Percentiles rank a stretch among this genome's conserved stretches.
Evolutionary conservation across 768 basidiomycete species (phyloP).

Genomic region (Tricholoma sp.): DNA sequence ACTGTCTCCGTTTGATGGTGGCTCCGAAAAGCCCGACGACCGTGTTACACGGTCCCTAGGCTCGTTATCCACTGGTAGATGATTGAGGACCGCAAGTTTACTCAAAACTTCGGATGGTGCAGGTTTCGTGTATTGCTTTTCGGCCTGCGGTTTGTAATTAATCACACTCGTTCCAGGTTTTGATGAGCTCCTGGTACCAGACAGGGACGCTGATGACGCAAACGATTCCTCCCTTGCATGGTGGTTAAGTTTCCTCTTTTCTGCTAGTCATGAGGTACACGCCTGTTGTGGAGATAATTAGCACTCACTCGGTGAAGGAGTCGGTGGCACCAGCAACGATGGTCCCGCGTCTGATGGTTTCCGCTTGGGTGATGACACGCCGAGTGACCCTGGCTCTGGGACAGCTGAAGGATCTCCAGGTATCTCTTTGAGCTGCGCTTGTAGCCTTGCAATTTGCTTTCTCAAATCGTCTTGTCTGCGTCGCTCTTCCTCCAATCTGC

Average conservation of each 20-base stretch:
- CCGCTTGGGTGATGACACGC: conserved; percentile 43
- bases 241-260: conserved; percentile 38
- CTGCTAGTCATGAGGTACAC: conserved; percentile 13
- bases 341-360: conserved; percentile 30
- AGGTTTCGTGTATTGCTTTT: conserved; percentile 24
- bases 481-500: conserved; percentile 31
- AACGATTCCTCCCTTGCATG: conserved; percentile 1
- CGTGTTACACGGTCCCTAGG: conserved; percentile 14
- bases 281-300: conserved; percentile 12
- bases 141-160: not conserved
- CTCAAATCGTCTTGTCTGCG: conserved; percentile 45
- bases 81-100: conserved; percentile 40
- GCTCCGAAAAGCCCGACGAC: conserved; percentile 33
- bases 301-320: conserved; percentile 62
- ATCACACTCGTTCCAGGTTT: conserved; percentile 1
- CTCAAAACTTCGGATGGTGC: conserved; percentile 49
- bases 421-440: conserved; percentile 45
- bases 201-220: not conserved
- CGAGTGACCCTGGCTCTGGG: conserved; percentile 7
- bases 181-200: not conserved
- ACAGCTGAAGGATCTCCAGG: conserved; percentile 18
- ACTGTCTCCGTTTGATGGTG: conserved; percentile 15
- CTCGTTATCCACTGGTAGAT: conserved; percentile 11
- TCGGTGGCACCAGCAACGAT: conserved; percentile 45
- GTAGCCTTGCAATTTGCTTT: conserved; percentile 49